Evolutionary conservation across 1,139 yeast genomes (phyloP).

Genomic region (Schizosaccharomyces versatilis): DNA sequence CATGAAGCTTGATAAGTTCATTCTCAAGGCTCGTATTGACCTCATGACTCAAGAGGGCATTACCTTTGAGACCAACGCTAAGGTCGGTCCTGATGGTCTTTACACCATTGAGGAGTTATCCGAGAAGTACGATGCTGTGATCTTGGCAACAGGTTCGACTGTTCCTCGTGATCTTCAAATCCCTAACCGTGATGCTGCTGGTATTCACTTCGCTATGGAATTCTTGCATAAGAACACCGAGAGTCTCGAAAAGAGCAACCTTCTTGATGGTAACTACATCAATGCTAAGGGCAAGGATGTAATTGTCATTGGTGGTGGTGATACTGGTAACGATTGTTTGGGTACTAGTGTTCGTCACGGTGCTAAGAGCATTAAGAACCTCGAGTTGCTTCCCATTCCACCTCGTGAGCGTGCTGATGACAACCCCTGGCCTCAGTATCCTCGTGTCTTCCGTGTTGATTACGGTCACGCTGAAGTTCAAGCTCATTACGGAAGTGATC

Average conservation of each 20-base stretch:
- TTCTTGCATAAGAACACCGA: conserved; percentile 72
- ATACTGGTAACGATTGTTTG: conserved; percentile 95
- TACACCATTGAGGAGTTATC: conserved; percentile 47
- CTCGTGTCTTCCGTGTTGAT: conserved; percentile 89
- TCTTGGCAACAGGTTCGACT: conserved; percentile 88
- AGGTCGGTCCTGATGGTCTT: conserved; percentile 52
- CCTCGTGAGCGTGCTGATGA: conserved; percentile 71
- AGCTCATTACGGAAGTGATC: conserved; percentile 88
- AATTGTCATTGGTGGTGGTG: conserved; percentile 97
- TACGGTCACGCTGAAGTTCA: conserved; percentile 93
- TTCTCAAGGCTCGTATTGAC: conserved; percentile 84
- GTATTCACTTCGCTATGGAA: conserved; percentile 88
- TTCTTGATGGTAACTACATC: conserved; percentile 49
- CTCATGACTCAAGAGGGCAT: conserved; percentile 80
- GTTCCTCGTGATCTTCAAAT: conserved; percentile 86
- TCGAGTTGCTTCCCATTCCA: conserved; percentile 85
- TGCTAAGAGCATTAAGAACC: conserved; percentile 84
- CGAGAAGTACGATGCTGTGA: conserved; percentile 51
- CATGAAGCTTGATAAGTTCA: conserved; percentile 86
- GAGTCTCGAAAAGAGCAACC: conserved; percentile 61
- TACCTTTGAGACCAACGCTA: conserved; percentile 49
- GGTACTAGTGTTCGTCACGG: conserved; percentile 97
- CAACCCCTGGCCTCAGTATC: conserved; percentile 99
- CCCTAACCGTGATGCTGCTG: conserved; percentile 78
- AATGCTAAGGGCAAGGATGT: conserved; percentile 54